Evolutionary conservation across 2,329 filamentous ascomycete genomes (phyloP).

Genomic region (Periconia sp.): DNA sequence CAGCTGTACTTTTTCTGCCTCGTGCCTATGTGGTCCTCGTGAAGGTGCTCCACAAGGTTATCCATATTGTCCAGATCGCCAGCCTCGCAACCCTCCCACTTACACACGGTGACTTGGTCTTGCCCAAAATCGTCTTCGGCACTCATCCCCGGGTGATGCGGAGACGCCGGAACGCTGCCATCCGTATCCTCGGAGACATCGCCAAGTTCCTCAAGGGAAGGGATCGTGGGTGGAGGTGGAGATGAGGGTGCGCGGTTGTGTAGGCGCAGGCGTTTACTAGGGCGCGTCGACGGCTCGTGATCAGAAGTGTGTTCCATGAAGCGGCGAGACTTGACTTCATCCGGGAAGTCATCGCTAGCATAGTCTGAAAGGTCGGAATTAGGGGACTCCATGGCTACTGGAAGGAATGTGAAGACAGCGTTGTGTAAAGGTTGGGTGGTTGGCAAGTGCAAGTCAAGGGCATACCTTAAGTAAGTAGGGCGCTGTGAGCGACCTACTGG

Average conservation of each 20-base stretch:
- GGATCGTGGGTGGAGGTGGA: constrained; percentile 31
- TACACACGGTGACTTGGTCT: constrained; percentile 52
- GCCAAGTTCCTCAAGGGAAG: constrained; percentile 43
- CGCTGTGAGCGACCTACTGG: too few relatives aligned
- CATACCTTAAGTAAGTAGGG: too few relatives aligned
- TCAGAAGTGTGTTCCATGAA: constrained; percentile 46
- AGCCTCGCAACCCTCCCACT: constrained; percentile 55
- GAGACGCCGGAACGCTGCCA: constrained; percentile 66
- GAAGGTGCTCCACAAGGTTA: constrained; percentile 57
- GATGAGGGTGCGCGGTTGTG: constrained; percentile 38
- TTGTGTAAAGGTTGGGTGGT: not conserved
- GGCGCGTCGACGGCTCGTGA: constrained; percentile 48
- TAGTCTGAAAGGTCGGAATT: constrained; percentile 67
- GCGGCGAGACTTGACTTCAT: constrained; percentile 55
- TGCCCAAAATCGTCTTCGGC: constrained; percentile 46
- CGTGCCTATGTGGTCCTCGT: constrained; percentile 90
- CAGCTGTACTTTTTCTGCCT: constrained; percentile 97
- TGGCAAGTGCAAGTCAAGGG: too few relatives aligned
- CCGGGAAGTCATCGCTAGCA: constrained; percentile 64
- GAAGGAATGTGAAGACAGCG: constrained; percentile 2
- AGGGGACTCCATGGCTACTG: constrained; percentile 52
- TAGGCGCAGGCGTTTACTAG: constrained; percentile 40
- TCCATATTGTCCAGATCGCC: constrained; percentile 55
- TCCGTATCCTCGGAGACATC: constrained; percentile 90
- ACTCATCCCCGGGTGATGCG: constrained; percentile 44